These are phyloP conservation scores for Corymbia citriodora DNA, from an alignment of 441 rosid species.

Conservation along the genomic window DNA sequence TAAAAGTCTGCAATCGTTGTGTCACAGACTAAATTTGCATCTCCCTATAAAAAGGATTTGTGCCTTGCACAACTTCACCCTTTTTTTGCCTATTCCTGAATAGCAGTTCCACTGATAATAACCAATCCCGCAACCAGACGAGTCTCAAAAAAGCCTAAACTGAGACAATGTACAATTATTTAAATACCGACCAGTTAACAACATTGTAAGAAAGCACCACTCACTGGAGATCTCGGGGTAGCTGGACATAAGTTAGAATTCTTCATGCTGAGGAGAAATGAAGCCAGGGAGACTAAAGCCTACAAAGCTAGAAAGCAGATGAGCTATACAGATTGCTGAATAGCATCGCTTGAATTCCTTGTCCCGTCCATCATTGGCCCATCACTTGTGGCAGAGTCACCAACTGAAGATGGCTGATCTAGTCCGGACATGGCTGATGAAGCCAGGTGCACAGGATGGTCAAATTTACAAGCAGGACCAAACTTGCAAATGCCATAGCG, in stretches of 20 bases:
- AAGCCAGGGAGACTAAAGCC: not conserved
- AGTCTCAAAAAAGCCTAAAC: not conserved
- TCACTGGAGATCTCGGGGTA: not conserved
- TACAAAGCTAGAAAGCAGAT: not conserved
- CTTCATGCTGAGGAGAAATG: not conserved
- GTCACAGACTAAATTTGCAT: not conserved
- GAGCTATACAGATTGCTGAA: slow-evolving; percentile 32
- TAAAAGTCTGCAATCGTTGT: not conserved
- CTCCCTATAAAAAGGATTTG: not conserved
- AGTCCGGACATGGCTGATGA: slow-evolving; percentile 17
- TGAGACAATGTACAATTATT: not conserved
- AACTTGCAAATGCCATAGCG: slow-evolving; percentile 93
- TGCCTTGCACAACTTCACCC: not conserved
- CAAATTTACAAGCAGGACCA: slow-evolving; percentile 89
- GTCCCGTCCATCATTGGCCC: slow-evolving; percentile 15
- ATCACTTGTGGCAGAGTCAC: slow-evolving; percentile 17
- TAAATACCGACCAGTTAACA: not conserved
- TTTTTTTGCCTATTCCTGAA: not conserved
- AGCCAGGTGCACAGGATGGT: slow-evolving; percentile 55
- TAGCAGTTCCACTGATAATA: not conserved
- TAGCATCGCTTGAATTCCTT: slow-evolving; percentile 19
- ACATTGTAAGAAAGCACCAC: not conserved
- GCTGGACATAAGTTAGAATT: not conserved
- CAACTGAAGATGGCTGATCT: slow-evolving; percentile 16
- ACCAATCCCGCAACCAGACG: not conserved